Conservation (phyloP, 2,329 filamentous ascomycete species). For the Monascus ruber region DNA sequence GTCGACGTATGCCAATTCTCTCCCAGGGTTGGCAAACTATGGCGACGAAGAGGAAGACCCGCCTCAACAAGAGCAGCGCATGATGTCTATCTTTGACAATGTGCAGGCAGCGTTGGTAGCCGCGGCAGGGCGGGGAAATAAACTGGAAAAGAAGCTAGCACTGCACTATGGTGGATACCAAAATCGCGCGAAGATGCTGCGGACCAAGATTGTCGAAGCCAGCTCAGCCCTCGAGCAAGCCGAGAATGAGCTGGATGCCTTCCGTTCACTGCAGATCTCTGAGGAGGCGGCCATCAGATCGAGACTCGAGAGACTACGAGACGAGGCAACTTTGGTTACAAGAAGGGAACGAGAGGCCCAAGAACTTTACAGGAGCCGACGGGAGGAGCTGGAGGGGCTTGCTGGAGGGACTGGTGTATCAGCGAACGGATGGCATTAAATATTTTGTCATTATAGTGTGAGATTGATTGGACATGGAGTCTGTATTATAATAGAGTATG, state of each 20-base stretch:
- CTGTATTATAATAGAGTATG: too few species aligned
- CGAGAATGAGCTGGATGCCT: conserved; percentile 58
- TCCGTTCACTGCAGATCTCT: conserved; percentile 62
- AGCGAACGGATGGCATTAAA: conserved; percentile 30
- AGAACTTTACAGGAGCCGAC: conserved; percentile 64
- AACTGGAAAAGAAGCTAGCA: conserved; percentile 85
- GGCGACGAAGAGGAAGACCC: conserved; percentile 63
- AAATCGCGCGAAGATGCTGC: conserved; percentile 68
- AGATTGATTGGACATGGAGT: too few species aligned
- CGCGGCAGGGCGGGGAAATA: conserved; percentile 69
- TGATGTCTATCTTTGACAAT: conserved; percentile 62
- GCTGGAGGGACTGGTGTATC: conserved; percentile 17
- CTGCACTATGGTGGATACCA: conserved; percentile 85
- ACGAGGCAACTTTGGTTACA: conserved; percentile 73
- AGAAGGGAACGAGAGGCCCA: conserved; percentile 82
- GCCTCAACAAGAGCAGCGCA: conserved; percentile 43
- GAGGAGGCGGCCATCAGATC: conserved; percentile 66
- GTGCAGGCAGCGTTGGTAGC: conserved; percentile 63
- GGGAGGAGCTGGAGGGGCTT: conserved; percentile 64
- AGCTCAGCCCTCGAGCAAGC: conserved; percentile 64
- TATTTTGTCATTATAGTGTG: too few species aligned
- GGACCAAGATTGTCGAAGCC: conserved; percentile 67
- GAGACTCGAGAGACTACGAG: conserved; percentile 61
- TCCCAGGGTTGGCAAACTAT: conserved; percentile 74
- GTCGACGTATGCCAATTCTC: conserved; percentile 35